Evolutionary conservation across 306 rosid genomes (phyloP).

Genomic region (Betula pendula): DNA sequence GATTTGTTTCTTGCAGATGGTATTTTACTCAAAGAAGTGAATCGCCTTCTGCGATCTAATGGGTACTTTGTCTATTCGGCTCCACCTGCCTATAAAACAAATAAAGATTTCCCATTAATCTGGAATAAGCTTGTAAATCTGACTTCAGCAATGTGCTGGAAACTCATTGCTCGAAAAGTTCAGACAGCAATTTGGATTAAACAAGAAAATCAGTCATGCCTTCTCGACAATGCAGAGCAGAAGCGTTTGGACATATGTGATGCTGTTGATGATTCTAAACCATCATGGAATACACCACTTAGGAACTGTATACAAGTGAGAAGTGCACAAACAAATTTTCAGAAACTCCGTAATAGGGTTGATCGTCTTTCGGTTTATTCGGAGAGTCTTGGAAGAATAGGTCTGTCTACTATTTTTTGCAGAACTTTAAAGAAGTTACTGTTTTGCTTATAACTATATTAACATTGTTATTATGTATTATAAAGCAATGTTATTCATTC

Average conservation of each 20-base stretch:
- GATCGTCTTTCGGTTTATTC: slow-evolving; percentile 70
- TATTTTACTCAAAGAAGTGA: slow-evolving; percentile 75
- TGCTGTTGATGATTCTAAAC: slow-evolving; percentile 52
- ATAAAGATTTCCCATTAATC: slow-evolving; percentile 66
- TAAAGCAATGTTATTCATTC: slow-evolving; percentile 13
- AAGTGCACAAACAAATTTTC: slow-evolving; percentile 41
- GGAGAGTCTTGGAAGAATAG: slow-evolving; percentile 61
- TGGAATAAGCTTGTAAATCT: slow-evolving; percentile 83
- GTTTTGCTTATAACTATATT: slow-evolving; percentile 16
- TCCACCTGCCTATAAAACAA: slow-evolving; percentile 85
- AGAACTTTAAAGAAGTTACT: slow-evolving; percentile 16
- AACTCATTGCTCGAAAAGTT: slow-evolving; percentile 76
- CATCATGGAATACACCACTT: slow-evolving; percentile 76
- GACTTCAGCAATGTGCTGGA: slow-evolving; percentile 95
- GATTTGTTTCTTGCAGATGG: slow-evolving; percentile 63
- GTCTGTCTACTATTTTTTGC: slow-evolving; percentile 44
- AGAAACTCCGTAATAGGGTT: slow-evolving; percentile 57
- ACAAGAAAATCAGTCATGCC: slow-evolving; percentile 61
- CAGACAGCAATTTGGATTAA: slow-evolving; percentile 98
- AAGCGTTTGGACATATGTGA: slow-evolving; percentile 67
- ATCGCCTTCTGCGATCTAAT: slow-evolving; percentile 72
- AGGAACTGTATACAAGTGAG: slow-evolving; percentile 60
- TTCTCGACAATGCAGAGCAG: slow-evolving; percentile 47
- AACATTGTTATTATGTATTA: slow-evolving; percentile 12
- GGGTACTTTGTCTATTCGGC: slow-evolving; percentile 92